phyloP scores from a whole-genome alignment of 2,329 filamentous ascomycete species.

The Pseudopithomyces chartarum region DNA sequence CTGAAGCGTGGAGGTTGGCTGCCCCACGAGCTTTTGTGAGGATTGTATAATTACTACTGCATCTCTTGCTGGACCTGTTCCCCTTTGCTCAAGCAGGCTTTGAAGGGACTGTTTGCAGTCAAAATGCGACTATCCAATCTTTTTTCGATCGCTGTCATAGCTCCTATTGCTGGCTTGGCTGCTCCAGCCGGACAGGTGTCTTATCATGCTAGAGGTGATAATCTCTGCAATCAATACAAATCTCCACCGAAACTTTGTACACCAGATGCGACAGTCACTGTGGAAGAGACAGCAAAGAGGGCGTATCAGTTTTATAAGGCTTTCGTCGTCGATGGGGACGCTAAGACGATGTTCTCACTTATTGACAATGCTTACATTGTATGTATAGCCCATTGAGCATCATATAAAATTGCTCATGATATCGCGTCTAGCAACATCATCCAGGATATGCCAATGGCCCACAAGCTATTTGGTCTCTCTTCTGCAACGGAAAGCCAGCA shows the following conservation, averaged over 20 bases:
- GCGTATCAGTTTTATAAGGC: constrained; percentile 24
- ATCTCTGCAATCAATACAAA: constrained; percentile 22
- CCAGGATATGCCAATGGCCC: constrained; percentile 19
- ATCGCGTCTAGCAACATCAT: constrained; percentile 16
- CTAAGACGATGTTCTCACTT: constrained; percentile 24
- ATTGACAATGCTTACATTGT: constrained; percentile 23
- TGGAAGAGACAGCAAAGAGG: constrained; percentile 20
- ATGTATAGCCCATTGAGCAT: neutral
- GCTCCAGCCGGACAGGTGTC: constrained; percentile 12
- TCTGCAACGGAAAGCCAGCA: constrained; percentile 19
- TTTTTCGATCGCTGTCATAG: constrained; percentile 8
- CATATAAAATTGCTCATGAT: neutral
- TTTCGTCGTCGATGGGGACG: constrained; percentile 24
- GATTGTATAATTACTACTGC: neutral
- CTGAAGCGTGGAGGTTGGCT: neutral
- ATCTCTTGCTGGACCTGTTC: neutral
- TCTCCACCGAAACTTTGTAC: constrained; percentile 19
- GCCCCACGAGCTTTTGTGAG: neutral
- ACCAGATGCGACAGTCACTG: constrained; percentile 16
- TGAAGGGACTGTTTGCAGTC: neutral
- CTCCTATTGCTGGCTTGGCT: constrained; percentile 19
- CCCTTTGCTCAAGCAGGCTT: neutral
- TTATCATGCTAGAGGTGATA: constrained; percentile 13
- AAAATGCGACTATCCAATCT: constrained; percentile 15
- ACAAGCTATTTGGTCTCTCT: constrained; percentile 21